Conservation (phyloP, 768 basidiomycete genomes). For the Leccinum fibrillosum region DNA sequence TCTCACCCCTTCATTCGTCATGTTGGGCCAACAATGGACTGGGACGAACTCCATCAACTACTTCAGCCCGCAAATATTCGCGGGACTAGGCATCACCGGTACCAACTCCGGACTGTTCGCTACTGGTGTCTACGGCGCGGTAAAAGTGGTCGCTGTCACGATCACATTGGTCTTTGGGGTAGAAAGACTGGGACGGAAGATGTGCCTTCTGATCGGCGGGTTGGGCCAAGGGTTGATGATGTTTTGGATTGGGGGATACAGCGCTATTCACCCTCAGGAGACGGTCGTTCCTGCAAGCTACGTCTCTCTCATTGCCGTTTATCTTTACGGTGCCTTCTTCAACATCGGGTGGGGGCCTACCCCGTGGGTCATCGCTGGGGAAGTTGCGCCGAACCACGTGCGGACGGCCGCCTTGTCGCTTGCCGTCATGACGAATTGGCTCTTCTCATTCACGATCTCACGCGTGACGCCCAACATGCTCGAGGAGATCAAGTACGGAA, state of each 20-base stretch:
- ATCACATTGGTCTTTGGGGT: constrained; percentile 44
- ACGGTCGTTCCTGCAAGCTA: constrained; percentile 33
- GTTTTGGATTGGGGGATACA: constrained; percentile 38
- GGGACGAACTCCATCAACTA: constrained; percentile 57
- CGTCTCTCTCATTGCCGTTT: constrained; percentile 38
- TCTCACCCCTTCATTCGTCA: constrained; percentile 44
- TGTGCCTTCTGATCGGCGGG: constrained; percentile 46
- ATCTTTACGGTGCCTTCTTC: constrained; percentile 38
- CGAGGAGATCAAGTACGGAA: constrained; percentile 28
- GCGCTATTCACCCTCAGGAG: constrained; percentile 27
- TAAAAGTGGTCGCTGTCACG: constrained; percentile 42
- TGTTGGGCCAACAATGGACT: constrained; percentile 49
- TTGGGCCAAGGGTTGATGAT: constrained; percentile 43
- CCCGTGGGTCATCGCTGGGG: constrained; percentile 32
- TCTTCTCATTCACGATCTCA: constrained; percentile 36
- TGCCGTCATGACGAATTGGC: constrained; percentile 34
- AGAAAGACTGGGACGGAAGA: constrained; percentile 47
- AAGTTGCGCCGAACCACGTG: constrained; percentile 39
- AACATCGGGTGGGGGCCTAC: constrained; percentile 31
- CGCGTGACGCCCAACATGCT: constrained; percentile 39
- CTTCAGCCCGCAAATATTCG: constrained; percentile 51
- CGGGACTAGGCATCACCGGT: constrained; percentile 43
- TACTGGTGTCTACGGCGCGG: constrained; percentile 42
- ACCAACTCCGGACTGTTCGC: constrained; percentile 45
- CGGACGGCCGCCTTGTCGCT: constrained; percentile 34